Percentiles rank a stretch among this genome's conserved stretches.
Evolutionary conservation across 495 filamentous ascomycete species (phyloP).

Genomic region (Aspergillus campestris): DNA sequence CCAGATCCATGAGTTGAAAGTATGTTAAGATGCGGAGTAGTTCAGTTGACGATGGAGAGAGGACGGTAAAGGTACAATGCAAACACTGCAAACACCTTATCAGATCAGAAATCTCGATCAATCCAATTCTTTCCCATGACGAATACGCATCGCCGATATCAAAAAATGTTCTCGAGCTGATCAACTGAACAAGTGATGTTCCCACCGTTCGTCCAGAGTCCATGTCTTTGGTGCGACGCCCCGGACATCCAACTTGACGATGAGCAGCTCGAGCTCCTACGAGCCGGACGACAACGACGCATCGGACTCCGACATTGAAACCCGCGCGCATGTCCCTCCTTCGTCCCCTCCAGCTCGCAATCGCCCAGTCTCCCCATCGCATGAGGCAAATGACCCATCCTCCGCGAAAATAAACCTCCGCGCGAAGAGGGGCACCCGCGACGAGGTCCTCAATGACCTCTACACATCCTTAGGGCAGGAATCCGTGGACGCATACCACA

Average conservation of each 20-base stretch:
- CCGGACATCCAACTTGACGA: conserved; percentile 16
- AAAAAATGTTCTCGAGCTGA: neutral
- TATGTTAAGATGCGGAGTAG: neutral
- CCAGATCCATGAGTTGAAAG: conserved; percentile 11
- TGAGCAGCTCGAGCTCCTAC: conserved; percentile 31
- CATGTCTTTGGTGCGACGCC: conserved; percentile 11
- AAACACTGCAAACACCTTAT: conserved; percentile 37
- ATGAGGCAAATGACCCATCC: too few species aligned
- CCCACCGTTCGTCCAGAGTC: conserved; percentile 5
- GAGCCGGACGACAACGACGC: conserved; percentile 26
- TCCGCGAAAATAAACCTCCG: neutral
- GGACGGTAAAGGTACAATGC: conserved; percentile 5
- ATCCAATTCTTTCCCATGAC: conserved; percentile 8
- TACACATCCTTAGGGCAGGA: conserved; percentile 2
- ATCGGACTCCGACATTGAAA: conserved; percentile 16
- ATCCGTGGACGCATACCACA: conserved; percentile 38
- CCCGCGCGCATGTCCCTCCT: conserved; percentile 4
- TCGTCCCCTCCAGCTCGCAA: neutral
- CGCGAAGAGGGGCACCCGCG: conserved; percentile 1
- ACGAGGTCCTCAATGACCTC: conserved; percentile 6
- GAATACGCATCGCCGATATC: neutral
- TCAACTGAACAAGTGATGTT: conserved; percentile 20
- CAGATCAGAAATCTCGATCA: conserved; percentile 24
- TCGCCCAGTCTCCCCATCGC: neutral
- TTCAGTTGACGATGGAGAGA: neutral